Conservation (phyloP, 2,329 filamentous ascomycete species). For the Chaetomiaceae sp. region DNA sequence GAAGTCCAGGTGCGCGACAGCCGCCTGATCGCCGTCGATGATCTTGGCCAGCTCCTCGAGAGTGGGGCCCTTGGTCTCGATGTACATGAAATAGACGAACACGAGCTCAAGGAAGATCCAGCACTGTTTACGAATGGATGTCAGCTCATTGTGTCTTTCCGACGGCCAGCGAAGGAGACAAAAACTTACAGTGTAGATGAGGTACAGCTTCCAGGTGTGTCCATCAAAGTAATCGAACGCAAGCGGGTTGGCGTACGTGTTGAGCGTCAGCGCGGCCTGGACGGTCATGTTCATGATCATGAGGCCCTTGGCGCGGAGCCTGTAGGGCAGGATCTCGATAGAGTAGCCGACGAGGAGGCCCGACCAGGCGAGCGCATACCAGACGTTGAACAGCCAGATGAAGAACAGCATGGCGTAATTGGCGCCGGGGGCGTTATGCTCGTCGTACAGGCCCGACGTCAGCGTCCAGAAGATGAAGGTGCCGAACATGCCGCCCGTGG, state of each 20-base stretch:
- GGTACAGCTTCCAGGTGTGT: too few species aligned
- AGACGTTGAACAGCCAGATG: constrained; percentile 35
- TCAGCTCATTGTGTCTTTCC: too few species aligned
- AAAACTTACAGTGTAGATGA: too few species aligned
- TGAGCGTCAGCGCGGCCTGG: too few species aligned
- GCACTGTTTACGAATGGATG: not conserved
- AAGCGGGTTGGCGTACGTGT: too few species aligned
- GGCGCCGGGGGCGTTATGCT: constrained; percentile 27
- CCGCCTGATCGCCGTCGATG: constrained; percentile 2
- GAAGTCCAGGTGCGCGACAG: too few species aligned
- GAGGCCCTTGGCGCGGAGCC: constrained; percentile 45
- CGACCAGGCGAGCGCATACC: constrained; percentile 52
- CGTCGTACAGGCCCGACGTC: constrained; percentile 39
- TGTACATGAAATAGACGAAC: too few species aligned
- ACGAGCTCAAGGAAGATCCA: too few species aligned
- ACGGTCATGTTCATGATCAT: constrained; percentile 45
- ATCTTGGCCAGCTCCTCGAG: too few species aligned
- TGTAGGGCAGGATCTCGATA: constrained; percentile 46
- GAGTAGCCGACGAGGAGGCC: constrained; percentile 50
- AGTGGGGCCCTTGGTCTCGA: too few species aligned
- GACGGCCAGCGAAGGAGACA: too few species aligned
- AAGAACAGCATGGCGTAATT: constrained; percentile 40
- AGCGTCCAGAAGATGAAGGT: constrained; percentile 48
- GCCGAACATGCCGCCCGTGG: constrained; percentile 45
- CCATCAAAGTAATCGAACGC: too few species aligned